Evolutionary conservation across 2,329 filamentous ascomycete species (phyloP).

Genomic region (Botryotinia convoluta): DNA sequence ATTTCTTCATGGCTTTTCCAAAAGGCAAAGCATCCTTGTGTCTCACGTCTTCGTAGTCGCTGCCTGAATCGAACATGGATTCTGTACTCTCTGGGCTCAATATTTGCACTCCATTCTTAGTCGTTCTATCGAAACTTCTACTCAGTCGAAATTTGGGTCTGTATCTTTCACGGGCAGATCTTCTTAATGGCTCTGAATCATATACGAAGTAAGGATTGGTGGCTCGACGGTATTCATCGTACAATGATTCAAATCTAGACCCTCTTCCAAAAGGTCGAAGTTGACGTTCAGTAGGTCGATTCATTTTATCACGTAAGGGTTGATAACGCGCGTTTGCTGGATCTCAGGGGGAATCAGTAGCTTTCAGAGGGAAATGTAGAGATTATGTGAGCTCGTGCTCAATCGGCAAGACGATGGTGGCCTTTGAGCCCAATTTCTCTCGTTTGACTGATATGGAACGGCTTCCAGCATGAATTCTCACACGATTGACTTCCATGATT

Average conservation of each 20-base stretch:
- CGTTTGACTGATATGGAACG: neutral
- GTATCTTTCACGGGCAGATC: neutral
- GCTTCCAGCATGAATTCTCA: neutral
- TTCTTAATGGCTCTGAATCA: neutral
- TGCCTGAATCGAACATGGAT: neutral
- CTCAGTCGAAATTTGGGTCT: neutral
- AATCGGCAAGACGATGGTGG: neutral
- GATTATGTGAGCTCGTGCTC: neutral
- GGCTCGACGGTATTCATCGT: conserved; percentile 3
- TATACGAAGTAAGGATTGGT: neutral
- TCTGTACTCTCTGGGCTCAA: neutral
- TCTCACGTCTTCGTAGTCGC: conserved; percentile 3
- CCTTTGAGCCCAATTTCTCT: conserved; percentile 5
- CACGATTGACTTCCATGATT: conserved; percentile 10
- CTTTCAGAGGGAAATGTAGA: neutral
- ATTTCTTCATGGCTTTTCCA: conserved; percentile 22
- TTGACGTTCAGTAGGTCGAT: conserved; percentile 13
- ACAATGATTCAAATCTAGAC: conserved; percentile 9
- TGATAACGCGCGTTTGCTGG: neutral
- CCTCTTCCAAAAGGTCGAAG: conserved; percentile 14
- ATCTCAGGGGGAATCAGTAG: neutral
- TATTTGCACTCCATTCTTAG: neutral
- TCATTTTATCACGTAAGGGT: neutral
- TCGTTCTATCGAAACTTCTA: neutral
- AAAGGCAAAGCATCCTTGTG: conserved; percentile 13